phyloP scores from a whole-genome alignment of 2,329 filamentous ascomycete species.

The Botryotinia convoluta region DNA sequence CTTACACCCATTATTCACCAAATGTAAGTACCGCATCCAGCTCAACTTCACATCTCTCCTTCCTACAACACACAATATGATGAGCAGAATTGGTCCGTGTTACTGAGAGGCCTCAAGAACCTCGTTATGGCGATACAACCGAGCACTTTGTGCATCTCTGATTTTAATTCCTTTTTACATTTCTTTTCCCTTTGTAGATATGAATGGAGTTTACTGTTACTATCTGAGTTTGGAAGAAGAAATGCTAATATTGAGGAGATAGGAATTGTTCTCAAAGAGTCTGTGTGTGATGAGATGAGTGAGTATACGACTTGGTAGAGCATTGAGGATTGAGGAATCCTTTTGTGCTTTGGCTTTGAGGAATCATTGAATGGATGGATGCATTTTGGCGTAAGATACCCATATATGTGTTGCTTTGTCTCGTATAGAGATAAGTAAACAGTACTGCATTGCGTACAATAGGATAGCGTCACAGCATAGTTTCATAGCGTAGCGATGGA shows the following conservation, averaged over 20 bases:
- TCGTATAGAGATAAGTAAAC: not conserved
- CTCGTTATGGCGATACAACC: slow-evolving; percentile 14
- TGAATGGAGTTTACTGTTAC: rapidly evolving
- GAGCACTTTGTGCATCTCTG: slow-evolving; percentile 16
- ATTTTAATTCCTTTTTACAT: not conserved
- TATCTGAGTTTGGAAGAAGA: too few species aligned
- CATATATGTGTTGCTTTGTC: not conserved
- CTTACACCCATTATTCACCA: not conserved
- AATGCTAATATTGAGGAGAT: not conserved
- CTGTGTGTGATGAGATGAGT: not conserved
- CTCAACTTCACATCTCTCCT: not conserved
- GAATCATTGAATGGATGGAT: not conserved
- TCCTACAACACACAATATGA: not conserved
- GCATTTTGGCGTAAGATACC: not conserved
- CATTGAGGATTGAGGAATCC: not conserved
- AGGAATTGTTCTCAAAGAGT: too few species aligned
- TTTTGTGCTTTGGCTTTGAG: not conserved
- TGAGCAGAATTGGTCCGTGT: slow-evolving; percentile 19
- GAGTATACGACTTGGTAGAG: too few species aligned
- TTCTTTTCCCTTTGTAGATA: not conserved
- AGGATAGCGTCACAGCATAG: not conserved
- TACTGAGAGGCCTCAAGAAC: slow-evolving; percentile 20
- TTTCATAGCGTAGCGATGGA: not conserved
- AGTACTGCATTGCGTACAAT: not conserved
- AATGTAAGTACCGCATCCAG: not conserved